Percentiles rank a stretch among this genome's conserved stretches.
phyloP scores from a whole-genome alignment of 2,329 filamentous ascomycete genomes.

The Aspergillus sp. region DNA sequence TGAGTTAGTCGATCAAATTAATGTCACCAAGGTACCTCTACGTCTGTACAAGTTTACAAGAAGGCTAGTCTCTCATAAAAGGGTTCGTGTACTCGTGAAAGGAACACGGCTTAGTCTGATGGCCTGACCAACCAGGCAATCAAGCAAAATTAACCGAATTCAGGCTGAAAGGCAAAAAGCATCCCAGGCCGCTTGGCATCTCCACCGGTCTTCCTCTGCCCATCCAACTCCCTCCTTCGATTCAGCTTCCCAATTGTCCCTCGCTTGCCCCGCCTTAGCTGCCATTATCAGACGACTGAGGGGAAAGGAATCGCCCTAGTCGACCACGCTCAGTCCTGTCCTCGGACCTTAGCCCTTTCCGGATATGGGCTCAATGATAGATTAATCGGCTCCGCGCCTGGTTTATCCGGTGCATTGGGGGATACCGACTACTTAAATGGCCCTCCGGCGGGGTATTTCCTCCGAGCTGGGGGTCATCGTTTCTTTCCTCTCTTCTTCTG shows the following conservation, averaged over 20 bases:
- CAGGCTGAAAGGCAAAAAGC: slow-evolving; percentile 6
- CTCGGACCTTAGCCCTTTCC: slow-evolving; percentile 11
- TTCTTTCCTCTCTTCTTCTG: neutral
- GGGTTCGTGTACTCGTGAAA: too few species aligned
- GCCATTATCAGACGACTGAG: slow-evolving; percentile 9
- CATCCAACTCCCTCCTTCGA: neutral
- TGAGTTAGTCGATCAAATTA: too few species aligned
- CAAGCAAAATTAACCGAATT: slow-evolving; percentile 2
- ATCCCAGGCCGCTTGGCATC: neutral
- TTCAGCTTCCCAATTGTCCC: neutral
- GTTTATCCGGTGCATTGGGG: neutral
- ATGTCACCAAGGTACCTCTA: too few species aligned
- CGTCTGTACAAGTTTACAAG: too few species aligned
- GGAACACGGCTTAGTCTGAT: neutral
- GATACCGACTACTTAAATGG: neutral
- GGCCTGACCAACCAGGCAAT: neutral
- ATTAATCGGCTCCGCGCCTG: neutral
- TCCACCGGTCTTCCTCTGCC: neutral
- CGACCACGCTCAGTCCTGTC: neutral
- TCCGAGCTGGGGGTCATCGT: neutral
- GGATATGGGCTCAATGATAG: neutral
- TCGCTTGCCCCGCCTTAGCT: slow-evolving; percentile 1
- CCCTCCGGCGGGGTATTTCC: neutral
- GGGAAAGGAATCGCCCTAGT: neutral
- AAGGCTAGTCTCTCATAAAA: too few species aligned